Conservation (phyloP, 2,329 filamentous ascomycete species). For the Xylariaceae sp. region DNA sequence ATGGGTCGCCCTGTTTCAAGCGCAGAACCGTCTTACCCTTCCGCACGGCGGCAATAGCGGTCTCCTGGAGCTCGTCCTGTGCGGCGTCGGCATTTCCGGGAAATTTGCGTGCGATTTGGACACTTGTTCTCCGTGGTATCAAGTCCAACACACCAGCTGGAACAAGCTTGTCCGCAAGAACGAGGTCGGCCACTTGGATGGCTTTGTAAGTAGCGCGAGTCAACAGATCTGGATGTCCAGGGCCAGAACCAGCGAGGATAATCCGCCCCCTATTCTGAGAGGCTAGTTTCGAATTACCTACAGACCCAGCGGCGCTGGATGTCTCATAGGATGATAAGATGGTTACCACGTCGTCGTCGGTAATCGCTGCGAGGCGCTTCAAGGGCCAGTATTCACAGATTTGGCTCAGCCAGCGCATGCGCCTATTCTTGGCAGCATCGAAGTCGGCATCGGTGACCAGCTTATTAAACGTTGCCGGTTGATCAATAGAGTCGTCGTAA, state of each 20-base stretch:
- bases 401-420: conserved; percentile 89
- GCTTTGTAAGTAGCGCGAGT: conserved; percentile 76
- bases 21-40: conserved; percentile 75
- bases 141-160: conserved; percentile 80
- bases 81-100: conserved; percentile 93
- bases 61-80: conserved; percentile 78
- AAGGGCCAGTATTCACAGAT: conserved; percentile 99
- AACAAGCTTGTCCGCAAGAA: conserved; percentile 81
- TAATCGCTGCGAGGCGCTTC: conserved; percentile 70
- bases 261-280: conserved; percentile 55
- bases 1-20: conserved; percentile 94
- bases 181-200: conserved; percentile 67
- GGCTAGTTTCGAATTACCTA: conserved; percentile 16
- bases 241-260: conserved; percentile 85
- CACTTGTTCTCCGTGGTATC: conserved; percentile 79
- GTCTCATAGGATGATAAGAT: conserved; percentile 68
- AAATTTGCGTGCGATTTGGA: conserved; percentile 94
- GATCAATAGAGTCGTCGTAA: conserved; percentile 60
- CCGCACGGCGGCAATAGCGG: conserved; percentile 62
- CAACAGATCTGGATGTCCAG: conserved; percentile 85
- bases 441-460: conserved; percentile 69
- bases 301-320: conserved; percentile 13
- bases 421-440: conserved; percentile 67
- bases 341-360: conserved; percentile 68
- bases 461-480: conserved; percentile 77